Base-by-base conservation (phyloP, 2,329 filamentous ascomycete genomes). In the Verticillium nonalfalfae region DNA sequence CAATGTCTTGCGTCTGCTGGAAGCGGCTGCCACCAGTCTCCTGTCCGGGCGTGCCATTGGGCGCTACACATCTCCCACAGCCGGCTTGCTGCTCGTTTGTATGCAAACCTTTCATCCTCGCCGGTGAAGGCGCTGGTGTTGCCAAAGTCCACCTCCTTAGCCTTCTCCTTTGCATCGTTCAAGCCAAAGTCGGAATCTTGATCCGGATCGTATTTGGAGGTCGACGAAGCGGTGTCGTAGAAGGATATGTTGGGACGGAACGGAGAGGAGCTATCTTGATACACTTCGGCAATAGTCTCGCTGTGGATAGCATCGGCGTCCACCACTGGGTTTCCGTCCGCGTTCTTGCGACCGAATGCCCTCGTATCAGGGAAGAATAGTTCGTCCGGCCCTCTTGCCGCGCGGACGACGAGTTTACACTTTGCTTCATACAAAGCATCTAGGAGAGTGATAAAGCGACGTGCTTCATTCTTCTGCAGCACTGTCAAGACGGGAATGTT, bases 381-480 rank as follows among this genome's bases (percentile, higher is more conserved):
- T 34, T 87, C 81, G 66, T 94, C 91, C 0, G 90, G 90, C 0
- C 84, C 85, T 2, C 83, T 85, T 45, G 81, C 81, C 1, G 90
- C 90, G 21, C 85, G 81, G 59, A 94, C 80, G 55, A 91, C 74
- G 10, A 94, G 81, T 67, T 91, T 91, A 73, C 90, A 93, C 7
- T 87, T 83, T n/a, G 89, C 88, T 76, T 94, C 90, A 73, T 94
- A 94, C 0, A 92, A 78, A 0, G 90, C 90, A 69, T 95, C 90
- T 1, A 94, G 81, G 1, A 95, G 79, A 0, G 89, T 93, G 70
- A 94, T 94, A 70, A 95, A 87, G 11, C 91, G 83, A 4, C 90
- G 81, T 1, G 91, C 91, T 75, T 94, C 90, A 71, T 93, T 94
- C 74, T 93, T 94, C 72, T 88, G 86, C 1, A 85, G 74, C 1